phyloP scores from a whole-genome alignment of 1,284 basidiomycete genomes.

The Mycena citricolor region DNA sequence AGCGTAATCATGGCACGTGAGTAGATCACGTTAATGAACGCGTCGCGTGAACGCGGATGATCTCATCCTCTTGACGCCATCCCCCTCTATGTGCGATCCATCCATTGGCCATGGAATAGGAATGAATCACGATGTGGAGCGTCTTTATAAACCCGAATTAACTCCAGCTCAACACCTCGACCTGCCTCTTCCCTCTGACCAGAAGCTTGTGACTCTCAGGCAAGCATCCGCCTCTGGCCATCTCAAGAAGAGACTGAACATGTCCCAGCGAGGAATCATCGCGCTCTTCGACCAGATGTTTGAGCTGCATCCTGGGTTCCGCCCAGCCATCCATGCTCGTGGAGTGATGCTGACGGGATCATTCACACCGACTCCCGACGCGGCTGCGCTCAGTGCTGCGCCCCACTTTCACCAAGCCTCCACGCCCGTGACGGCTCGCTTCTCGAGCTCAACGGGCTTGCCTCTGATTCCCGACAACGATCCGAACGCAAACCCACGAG shows the following conservation, averaged over 20 bases:
- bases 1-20: no score
- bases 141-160: no score
- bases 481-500: slow-evolving; percentile 24
- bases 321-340: slow-evolving; percentile 24
- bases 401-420: slow-evolving; percentile 21
- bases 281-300: slow-evolving; percentile 23
- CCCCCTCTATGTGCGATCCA: no score
- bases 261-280: slow-evolving; percentile 15
- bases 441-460: slow-evolving; percentile 24
- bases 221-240: not conserved
- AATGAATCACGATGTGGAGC: no score
- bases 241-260: not conserved
- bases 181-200: slow-evolving; percentile 24
- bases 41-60: no score
- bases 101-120: no score
- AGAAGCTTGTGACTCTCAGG: slow-evolving; percentile 18
- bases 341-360: slow-evolving; percentile 22
- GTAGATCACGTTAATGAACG: no score
- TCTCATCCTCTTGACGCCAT: no score
- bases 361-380: slow-evolving; percentile 22
- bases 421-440: slow-evolving; percentile 23
- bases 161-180: no score
- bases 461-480: slow-evolving; percentile 24
- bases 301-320: slow-evolving; percentile 22
- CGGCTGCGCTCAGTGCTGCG: slow-evolving; percentile 19